A percentile compares a stretch with the other conserved stretches of the same genome.
Evolutionary conservation across 225 moss, liverwort and hornwort genomes (phyloP).

Genomic region (Lunularia cruciata): DNA sequence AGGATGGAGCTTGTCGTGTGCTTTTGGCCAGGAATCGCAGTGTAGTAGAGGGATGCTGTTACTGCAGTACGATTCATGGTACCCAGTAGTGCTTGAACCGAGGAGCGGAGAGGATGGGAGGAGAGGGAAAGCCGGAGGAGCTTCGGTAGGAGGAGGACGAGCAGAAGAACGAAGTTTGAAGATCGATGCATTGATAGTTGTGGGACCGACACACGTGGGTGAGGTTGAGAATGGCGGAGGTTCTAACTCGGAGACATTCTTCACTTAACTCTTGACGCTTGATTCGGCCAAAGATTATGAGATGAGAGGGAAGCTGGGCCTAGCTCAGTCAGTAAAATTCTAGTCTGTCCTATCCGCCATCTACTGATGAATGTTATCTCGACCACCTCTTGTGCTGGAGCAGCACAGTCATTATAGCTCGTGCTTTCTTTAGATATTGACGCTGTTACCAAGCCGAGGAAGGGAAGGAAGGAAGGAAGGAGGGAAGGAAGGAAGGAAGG

Average conservation of each 20-base stretch:
- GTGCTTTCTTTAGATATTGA: neutral
- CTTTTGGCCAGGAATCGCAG: conserved; percentile 1
- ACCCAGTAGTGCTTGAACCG: too few species aligned
- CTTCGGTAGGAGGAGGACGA: too few species aligned
- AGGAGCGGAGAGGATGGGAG: too few species aligned
- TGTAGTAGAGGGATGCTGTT: neutral
- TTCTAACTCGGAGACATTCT: conserved; percentile 1
- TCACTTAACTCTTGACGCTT: neutral
- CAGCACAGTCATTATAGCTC: neutral
- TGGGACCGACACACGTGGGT: conserved; percentile 12
- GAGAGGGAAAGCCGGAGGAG: too few species aligned
- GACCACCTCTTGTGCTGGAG: neutral
- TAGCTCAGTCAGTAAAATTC: neutral
- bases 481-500: neutral
- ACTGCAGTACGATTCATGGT: too few species aligned
- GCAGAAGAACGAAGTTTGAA: too few species aligned
- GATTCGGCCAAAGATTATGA: conserved; percentile 2
- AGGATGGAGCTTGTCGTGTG: neutral
- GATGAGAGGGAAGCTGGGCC: neutral
- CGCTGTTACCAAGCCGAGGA: neutral
- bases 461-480: neutral
- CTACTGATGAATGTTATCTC: neutral
- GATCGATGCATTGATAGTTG: too few species aligned
- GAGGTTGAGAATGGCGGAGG: conserved; percentile 6
- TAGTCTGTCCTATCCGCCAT: neutral